phyloP scores from a whole-genome alignment of 2,329 filamentous ascomycete species.

The Keithomyces neogunnii region DNA sequence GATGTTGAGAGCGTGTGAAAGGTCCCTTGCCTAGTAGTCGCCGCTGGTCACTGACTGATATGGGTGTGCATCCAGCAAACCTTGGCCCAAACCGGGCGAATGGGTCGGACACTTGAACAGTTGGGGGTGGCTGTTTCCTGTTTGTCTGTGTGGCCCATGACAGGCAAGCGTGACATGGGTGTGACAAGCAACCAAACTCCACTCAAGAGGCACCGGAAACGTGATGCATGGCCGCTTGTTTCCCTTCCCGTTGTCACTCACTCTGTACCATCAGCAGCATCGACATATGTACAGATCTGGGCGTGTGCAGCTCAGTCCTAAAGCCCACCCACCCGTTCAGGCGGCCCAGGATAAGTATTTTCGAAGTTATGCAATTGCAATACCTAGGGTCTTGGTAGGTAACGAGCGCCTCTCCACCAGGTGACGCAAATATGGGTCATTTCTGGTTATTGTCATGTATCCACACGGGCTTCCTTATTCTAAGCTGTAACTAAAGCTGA shows the following conservation, averaged over 20 bases:
- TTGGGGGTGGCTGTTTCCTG: not conserved
- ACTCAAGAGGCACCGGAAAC: not conserved
- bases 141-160: not conserved
- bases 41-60: too few relatives aligned
- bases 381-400: not conserved
- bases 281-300: not conserved
- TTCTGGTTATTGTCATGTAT: too few relatives aligned
- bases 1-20: too few relatives aligned
- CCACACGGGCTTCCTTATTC: too few relatives aligned
- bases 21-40: too few relatives aligned
- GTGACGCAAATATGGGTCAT: too few relatives aligned
- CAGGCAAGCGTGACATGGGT: not conserved
- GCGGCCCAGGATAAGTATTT: constrained; percentile 3
- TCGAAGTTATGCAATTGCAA: not conserved
- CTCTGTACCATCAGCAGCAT: not conserved
- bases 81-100: not conserved
- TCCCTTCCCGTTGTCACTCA: not conserved
- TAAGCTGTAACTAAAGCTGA: too few relatives aligned
- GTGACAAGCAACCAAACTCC: not conserved
- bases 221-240: not conserved
- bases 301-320: not conserved
- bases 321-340: constrained; percentile 7
- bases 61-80: not conserved
- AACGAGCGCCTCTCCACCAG: too few relatives aligned
- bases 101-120: not conserved